Evolutionary conservation across 2,329 filamentous ascomycete species (phyloP), one percentile per base, ranked within the genome.

Genomic region (Geoglossum cookeanum): DNA sequence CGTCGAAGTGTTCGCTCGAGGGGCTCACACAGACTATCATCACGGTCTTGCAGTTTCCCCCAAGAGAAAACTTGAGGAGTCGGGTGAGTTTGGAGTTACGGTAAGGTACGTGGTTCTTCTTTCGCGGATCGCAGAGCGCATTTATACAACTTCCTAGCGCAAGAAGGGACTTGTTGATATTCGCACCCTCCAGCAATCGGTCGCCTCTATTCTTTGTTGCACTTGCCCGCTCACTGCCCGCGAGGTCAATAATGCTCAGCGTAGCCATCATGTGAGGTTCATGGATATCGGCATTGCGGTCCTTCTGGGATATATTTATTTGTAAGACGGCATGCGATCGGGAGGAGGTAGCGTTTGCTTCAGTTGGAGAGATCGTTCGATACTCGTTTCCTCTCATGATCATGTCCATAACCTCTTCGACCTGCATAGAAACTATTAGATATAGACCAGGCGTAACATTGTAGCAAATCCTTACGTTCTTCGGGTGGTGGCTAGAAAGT

Each of bases 1-100:
- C 92, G 69, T 98, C 92, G 64, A 92, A 98, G 70, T 98, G 92
- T 4, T 87, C 85, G 65, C 92, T 97, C 0, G 89, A 96, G 1
- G 92, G 92, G 63, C 90, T 96, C 57, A 98, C 87, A 65, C 92
- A 98, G 30, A 98, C 92, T 68, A 98, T 97, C 92, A 98, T 98
- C 68, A 98, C 92, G 0, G 92, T 98, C 71, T 90, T 94, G 77
- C 92, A 98, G 70, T 98, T 98, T 2, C 92, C 92, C 33, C 92
- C 92, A 0, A 98, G 79, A 0, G 91, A 95, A 71, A 98, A 98
- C 66, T 98, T 98, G 57, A 98, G 79, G 3, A 98, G 76, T 56
- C 92, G 83, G 0, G 92, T 98, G 57, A 98, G 82, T 66, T 97
- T 98, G 61, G 91, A 97, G 72, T 98, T 97, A 64, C 92, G 82